Conservation (phyloP, 495 filamentous ascomycete species). For the Saxophila tyrrhenica region DNA sequence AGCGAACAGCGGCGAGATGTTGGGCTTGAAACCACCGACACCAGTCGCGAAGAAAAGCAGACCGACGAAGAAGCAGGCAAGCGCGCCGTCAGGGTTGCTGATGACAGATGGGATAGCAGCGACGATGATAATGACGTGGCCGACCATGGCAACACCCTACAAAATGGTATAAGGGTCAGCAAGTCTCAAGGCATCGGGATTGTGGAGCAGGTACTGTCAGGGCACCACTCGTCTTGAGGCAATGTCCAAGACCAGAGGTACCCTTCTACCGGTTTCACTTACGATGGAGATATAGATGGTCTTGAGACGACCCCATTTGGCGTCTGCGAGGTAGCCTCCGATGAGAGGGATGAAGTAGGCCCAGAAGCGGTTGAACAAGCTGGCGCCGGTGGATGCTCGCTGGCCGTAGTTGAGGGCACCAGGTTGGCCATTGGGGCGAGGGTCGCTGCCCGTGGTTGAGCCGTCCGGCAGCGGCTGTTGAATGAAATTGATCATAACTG, state of each 20-base stretch:
- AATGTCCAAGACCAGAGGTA: too few species aligned
- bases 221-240: too few species aligned
- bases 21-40: conserved; percentile 68
- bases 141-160: conserved; percentile 31
- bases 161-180: too few species aligned
- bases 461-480: background rate
- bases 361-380: conserved; percentile 1
- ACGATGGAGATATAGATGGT: conserved; percentile 49
- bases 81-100: background rate
- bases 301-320: conserved; percentile 57
- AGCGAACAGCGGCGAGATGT: conserved; percentile 54
- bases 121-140: conserved; percentile 26
- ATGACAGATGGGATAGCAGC: background rate
- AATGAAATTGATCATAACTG: conserved; percentile 4
- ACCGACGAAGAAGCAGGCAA: conserved; percentile 6
- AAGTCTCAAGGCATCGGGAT: too few species aligned
- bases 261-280: too few species aligned
- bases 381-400: background rate
- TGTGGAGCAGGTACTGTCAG: too few species aligned
- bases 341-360: conserved; percentile 39
- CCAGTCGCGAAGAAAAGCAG: conserved; percentile 42
- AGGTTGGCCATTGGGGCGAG: background rate
- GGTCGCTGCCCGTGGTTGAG: background rate
- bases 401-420: conserved; percentile 1
- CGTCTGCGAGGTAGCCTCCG: conserved; percentile 50